These are phyloP conservation scores for Albugo candida DNA, from an alignment of 352 stramenopile species.

Conservation along the genomic window DNA sequence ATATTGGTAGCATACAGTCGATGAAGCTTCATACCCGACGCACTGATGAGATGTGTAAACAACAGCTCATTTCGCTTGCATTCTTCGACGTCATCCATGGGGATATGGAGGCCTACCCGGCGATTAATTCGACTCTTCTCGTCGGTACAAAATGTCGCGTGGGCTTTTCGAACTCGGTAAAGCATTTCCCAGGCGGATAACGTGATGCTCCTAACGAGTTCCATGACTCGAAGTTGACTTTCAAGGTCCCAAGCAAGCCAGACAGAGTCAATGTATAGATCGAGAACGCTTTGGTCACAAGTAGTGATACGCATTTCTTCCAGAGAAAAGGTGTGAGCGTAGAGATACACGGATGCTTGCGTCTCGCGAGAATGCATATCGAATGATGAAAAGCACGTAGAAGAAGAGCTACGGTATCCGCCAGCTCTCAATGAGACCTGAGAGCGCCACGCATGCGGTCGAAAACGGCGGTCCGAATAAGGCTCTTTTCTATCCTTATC, in stretches of 20 bases:
- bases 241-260: constrained; percentile 26
- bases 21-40: constrained; percentile 40
- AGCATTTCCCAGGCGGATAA: constrained; percentile 65
- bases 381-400: no score
- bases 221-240: constrained; percentile 35
- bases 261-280: constrained; percentile 38
- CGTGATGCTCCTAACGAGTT: constrained; percentile 42
- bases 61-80: constrained; percentile 17
- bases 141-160: constrained; percentile 27
- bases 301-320: constrained; percentile 35
- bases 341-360: constrained; percentile 17
- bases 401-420: no score
- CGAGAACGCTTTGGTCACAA: constrained; percentile 29
- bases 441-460: no score
- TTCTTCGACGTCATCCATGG: constrained; percentile 19
- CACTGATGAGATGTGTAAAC: constrained; percentile 31
- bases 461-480: no score
- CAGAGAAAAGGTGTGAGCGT: constrained; percentile 28
- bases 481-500: no score
- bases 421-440: no score
- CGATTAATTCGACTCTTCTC: constrained; percentile 40
- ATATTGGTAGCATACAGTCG: constrained; percentile 33
- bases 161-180: constrained; percentile 34
- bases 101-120: constrained; percentile 27
- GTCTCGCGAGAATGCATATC: no score